Evolutionary conservation across 331 rosid genomes (phyloP), one percentile per base, ranked within the genome.

Genomic region (Arachis monticola): DNA sequence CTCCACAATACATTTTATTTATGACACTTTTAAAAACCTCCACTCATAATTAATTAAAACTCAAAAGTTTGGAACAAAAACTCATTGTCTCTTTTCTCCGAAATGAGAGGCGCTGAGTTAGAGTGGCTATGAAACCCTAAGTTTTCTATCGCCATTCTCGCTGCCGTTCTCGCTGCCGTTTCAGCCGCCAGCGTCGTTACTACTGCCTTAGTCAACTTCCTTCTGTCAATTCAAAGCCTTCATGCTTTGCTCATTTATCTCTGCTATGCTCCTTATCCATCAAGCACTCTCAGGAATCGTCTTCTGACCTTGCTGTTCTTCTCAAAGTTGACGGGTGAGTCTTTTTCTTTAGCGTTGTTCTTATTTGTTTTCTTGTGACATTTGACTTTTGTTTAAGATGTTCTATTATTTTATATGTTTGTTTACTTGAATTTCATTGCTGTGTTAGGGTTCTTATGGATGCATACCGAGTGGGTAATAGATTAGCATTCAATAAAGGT

Each of bases 251-350:
- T 51, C 72, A 71, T 41, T 47, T 83, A 22, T 22, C 27, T 22
- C 27, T 22, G 27, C 27, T 22, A 22, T 22, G 27, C 27, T 22
- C 27, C 27, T 22, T 22, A 22, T 22, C 27, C 27, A 22, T 22
- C 27, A 22, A 22, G 27, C 27, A 22, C 27, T 22, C 66, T 53
- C 58, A 59, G 70, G 59, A 66, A 46, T 8, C 91, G 2, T 67
- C 97, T 41, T 83, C 41, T 67, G 76, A 90, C 66, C 79, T 90
- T 61, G 97, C 92, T 4, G 82, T 94, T 72, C 92, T 94, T 81
- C 96, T 94, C 77, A 93, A 94, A 85, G 88, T 94, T 51, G 96
- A 94, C 22, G 97, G 97, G 97, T 94, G 42, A 79, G 61, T 30
- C 69, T 57, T 57, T 13, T 52, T 2, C 6, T 44, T 27, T 9